Conservation (phyloP, 352 stramenopile genomes). For the Plasmopara muralis region DNA sequence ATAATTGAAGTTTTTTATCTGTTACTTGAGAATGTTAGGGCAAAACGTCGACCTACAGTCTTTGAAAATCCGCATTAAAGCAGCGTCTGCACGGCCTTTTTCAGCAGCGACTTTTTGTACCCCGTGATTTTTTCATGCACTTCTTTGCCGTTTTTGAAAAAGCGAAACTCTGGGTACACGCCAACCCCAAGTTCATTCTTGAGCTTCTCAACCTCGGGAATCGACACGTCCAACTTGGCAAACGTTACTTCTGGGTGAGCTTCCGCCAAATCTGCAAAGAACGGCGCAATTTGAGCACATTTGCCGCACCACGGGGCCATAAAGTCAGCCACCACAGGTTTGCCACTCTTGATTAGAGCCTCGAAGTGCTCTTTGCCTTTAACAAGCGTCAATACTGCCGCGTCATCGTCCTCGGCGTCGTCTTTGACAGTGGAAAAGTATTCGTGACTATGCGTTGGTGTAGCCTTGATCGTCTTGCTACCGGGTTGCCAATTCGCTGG, state of each 20-base stretch:
- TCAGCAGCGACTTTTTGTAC: constrained; percentile 83
- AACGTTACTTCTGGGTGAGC: constrained; percentile 69
- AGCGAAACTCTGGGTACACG: constrained; percentile 78
- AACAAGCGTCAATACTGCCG: constrained; percentile 37
- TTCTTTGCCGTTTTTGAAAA: constrained; percentile 81
- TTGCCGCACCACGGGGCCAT: constrained; percentile 86
- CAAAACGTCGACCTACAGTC: constrained; percentile 4
- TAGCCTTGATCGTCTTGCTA: constrained; percentile 84
- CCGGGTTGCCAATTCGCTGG: constrained; percentile 91
- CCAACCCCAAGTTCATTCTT: constrained; percentile 71
- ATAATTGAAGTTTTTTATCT: constrained; percentile 2
- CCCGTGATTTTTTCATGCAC: constrained; percentile 59
- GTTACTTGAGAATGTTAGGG: constrained; percentile 14
- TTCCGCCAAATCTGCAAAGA: constrained; percentile 58
- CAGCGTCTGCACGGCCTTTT: constrained; percentile 57
- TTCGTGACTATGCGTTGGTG: constrained; percentile 74
- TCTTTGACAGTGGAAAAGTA: constrained; percentile 79
- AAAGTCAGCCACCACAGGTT: constrained; percentile 75
- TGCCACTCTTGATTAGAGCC: constrained; percentile 51
- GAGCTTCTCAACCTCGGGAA: constrained; percentile 61
- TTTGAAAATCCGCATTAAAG: constrained; percentile 23
- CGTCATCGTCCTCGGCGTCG: constrained; percentile 35
- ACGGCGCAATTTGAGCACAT: constrained; percentile 76
- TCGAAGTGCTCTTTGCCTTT: constrained; percentile 62
- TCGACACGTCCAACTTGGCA: constrained; percentile 69